Evolutionary conservation across 352 stramenopile genomes (phyloP).

Genomic region (Globisporangium okanoganense): DNA sequence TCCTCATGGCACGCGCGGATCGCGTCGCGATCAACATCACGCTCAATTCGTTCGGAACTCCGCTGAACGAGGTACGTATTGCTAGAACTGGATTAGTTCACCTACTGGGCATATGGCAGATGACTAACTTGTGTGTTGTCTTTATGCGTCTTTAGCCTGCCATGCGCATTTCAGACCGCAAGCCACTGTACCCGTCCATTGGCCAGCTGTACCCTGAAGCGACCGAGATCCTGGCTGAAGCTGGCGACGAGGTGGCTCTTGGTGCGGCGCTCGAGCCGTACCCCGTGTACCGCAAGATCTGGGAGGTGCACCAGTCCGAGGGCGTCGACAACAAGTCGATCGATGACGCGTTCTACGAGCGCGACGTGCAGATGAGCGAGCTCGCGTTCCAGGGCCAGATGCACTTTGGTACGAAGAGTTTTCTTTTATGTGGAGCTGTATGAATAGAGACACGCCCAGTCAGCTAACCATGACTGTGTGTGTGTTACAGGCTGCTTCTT

Average conservation of each 20-base stretch:
- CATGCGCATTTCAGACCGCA: conserved; percentile 97
- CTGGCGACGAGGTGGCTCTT: conserved; percentile 88
- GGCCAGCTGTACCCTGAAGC: conserved; percentile 97
- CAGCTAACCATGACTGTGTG: not conserved
- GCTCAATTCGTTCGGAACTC: conserved; percentile 97
- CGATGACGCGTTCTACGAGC: conserved; percentile 99
- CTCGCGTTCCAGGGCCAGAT: conserved; percentile 99
- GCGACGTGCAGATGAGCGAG: conserved; percentile 97
- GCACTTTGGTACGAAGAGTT: conserved; percentile 90
- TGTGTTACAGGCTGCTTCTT: conserved; percentile 90
- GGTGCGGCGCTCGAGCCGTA: conserved; percentile 91
- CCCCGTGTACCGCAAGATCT: conserved; percentile 96
- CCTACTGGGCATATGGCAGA: not conserved
- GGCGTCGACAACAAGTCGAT: conserved; percentile 96
- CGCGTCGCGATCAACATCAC: conserved; percentile 99
- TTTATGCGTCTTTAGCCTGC: conserved; percentile 53
- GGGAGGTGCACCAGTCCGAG: conserved; percentile 94
- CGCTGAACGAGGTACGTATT: conserved; percentile 71
- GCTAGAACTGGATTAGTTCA: not conserved
- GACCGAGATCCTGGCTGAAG: conserved; percentile 92
- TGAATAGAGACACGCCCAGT: too few species aligned
- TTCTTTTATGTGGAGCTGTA: not conserved
- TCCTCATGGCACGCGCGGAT: conserved; percentile 94
- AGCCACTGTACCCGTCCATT: conserved; percentile 96
- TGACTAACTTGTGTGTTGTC: conserved; percentile 20